These are phyloP conservation scores for Pterulicium gracile DNA, from an alignment of 1,284 basidiomycete species.

Conservation along the genomic window DNA sequence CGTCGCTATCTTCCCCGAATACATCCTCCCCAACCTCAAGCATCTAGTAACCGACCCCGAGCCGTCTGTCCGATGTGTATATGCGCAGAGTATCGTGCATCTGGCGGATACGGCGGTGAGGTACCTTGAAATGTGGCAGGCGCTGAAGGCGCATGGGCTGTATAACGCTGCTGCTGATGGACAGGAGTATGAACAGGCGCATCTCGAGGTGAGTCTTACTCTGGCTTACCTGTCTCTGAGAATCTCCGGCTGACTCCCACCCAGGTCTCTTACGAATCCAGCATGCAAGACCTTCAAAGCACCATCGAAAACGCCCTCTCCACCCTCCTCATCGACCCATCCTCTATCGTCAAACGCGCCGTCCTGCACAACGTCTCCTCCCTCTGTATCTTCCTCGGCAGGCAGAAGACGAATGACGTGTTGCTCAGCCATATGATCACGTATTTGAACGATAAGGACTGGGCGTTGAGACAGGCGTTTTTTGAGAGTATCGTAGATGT, in stretches of 20 bases:
- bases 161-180: slow-evolving; percentile 55
- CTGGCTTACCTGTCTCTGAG: too few relatives aligned
- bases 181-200: slow-evolving; percentile 65
- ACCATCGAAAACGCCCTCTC: slow-evolving; percentile 86
- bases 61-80: slow-evolving; percentile 80
- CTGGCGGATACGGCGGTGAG: slow-evolving; percentile 78
- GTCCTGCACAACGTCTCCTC: slow-evolving; percentile 75
- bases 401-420: slow-evolving; percentile 90
- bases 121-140: slow-evolving; percentile 89
- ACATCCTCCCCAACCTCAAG: slow-evolving; percentile 85
- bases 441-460: slow-evolving; percentile 93
- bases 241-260: too few relatives aligned
- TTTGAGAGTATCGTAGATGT: slow-evolving; percentile 95
- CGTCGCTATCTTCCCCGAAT: slow-evolving; percentile 82
- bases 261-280: slow-evolving; percentile 82
- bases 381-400: slow-evolving; percentile 87
- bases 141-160: slow-evolving; percentile 72
- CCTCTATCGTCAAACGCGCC: slow-evolving; percentile 67
- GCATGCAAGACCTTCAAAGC: slow-evolving; percentile 76
- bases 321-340: slow-evolving; percentile 64
- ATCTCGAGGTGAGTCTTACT: slow-evolving; percentile 52
- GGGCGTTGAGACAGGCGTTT: slow-evolving; percentile 85
- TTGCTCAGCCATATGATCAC: slow-evolving; percentile 97
- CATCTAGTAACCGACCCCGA: slow-evolving; percentile 79
- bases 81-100: slow-evolving; percentile 79